phyloP scores from a whole-genome alignment of 2,329 filamentous ascomycete genomes.

The Pseudocercospora macadamiae region DNA sequence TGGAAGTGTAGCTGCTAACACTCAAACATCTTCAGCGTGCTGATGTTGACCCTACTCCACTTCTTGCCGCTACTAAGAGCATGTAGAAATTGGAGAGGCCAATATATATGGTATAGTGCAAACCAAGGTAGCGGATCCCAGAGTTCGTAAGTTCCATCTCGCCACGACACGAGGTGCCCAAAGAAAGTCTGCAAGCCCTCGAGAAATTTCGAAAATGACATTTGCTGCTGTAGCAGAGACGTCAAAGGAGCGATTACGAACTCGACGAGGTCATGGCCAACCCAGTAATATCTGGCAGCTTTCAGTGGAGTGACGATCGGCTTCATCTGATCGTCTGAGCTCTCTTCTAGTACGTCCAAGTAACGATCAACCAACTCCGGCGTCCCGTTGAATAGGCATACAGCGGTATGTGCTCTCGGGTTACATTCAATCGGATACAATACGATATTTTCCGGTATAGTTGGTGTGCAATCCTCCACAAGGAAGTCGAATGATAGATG shows the following conservation, averaged over 20 bases:
- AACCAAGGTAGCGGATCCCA: conserved; percentile 57
- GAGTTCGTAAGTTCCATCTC: conserved; percentile 53
- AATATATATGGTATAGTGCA: conserved; percentile 58
- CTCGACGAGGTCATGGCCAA: conserved; percentile 66
- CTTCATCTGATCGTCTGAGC: conserved; percentile 19
- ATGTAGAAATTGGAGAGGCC: conserved; percentile 55
- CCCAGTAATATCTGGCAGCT: conserved; percentile 60
- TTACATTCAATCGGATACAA: conserved; percentile 74
- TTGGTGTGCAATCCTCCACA: conserved; percentile 48
- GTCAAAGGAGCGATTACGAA: conserved; percentile 55
- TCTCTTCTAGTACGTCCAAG: conserved; percentile 48
- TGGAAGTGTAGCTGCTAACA: too few species aligned
- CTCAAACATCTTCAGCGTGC: conserved; percentile 64
- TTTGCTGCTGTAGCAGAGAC: conserved; percentile 39
- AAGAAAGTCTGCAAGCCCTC: conserved; percentile 39
- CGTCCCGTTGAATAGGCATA: conserved; percentile 59
- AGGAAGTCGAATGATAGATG: conserved; percentile 75
- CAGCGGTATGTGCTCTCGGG: conserved; percentile 69
- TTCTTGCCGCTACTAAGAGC: conserved; percentile 50
- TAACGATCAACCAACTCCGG: conserved; percentile 56
- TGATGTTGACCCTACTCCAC: conserved; percentile 71
- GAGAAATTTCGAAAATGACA: conserved; percentile 31
- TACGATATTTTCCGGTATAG: conserved; percentile 34
- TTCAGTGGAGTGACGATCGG: conserved; percentile 25
- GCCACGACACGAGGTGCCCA: conserved; percentile 51